phyloP scores from a whole-genome alignment of 2,329 filamentous ascomycete genomes.

The Didymellaceae sp. region DNA sequence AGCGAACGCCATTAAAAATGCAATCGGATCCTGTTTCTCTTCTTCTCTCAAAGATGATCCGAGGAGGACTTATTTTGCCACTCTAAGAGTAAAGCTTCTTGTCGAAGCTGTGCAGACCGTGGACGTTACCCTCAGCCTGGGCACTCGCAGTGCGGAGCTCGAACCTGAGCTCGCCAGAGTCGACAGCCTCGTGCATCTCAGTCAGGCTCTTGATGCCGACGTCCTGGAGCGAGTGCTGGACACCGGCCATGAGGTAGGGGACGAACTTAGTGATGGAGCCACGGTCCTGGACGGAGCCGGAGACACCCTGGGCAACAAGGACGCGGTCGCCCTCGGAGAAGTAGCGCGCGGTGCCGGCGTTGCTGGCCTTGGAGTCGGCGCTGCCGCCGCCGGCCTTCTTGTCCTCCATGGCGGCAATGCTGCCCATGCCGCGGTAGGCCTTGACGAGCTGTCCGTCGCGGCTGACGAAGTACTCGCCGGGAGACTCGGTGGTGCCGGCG shows the following conservation, averaged over 20 bases:
- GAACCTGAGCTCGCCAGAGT: slow-evolving; percentile 80
- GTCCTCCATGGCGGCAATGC: slow-evolving; percentile 99
- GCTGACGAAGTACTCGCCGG: slow-evolving; percentile 94
- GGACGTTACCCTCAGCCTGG: slow-evolving; percentile 94
- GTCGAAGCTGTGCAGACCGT: slow-evolving; percentile 96
- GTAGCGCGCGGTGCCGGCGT: slow-evolving; percentile 95
- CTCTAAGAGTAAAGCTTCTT: slow-evolving; percentile 98
- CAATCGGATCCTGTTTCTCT: too few species aligned
- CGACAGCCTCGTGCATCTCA: slow-evolving; percentile 77
- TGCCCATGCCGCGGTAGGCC: slow-evolving; percentile 98
- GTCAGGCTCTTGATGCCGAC: slow-evolving; percentile 83
- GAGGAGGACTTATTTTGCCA: too few species aligned
- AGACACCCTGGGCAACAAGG: slow-evolving; percentile 95
- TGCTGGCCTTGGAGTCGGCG: slow-evolving; percentile 74
- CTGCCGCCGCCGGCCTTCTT: slow-evolving; percentile 84
- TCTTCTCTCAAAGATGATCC: too few species aligned
- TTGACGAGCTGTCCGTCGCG: slow-evolving; percentile 98
- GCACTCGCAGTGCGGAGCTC: slow-evolving; percentile 94
- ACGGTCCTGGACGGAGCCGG: slow-evolving; percentile 80
- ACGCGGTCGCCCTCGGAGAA: slow-evolving; percentile 97
- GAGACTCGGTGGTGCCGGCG: slow-evolving; percentile 95
- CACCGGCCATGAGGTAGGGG: slow-evolving; percentile 90
- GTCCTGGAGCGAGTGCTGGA: slow-evolving; percentile 98
- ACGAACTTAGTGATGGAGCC: slow-evolving; percentile 93
- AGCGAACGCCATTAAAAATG: slow-evolving; percentile 39